Evolutionary conservation across 345 rosid genomes (phyloP).

Genomic region (Carallia pectinifolia): DNA sequence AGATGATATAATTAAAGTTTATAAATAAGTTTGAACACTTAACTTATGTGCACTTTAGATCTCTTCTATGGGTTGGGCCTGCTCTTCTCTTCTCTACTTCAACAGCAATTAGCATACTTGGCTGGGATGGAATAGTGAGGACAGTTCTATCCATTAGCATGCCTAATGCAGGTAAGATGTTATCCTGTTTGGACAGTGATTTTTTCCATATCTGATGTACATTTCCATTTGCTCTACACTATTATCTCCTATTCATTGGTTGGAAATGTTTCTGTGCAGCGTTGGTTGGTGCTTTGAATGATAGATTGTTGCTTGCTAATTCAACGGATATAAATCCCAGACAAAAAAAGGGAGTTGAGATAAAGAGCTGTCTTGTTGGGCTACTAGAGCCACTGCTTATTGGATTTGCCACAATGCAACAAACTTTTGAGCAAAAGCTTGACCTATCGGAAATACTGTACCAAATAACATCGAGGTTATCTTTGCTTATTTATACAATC

Average conservation of each 20-base stretch:
- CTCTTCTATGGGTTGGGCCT: constrained; percentile 97
- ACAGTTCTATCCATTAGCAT: constrained; percentile 77
- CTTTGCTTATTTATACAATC: constrained; percentile 12
- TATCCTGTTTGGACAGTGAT: constrained; percentile 11
- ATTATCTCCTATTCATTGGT: constrained; percentile 18
- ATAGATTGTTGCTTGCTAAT: constrained; percentile 74
- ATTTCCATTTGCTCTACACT: constrained; percentile 7
- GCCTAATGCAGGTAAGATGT: constrained; percentile 76
- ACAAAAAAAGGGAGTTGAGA: constrained; percentile 82
- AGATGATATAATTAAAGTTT: constrained; percentile 6
- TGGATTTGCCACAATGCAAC: constrained; percentile 99
- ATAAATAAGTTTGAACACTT: constrained; percentile 40
- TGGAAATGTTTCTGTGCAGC: constrained; percentile 46
- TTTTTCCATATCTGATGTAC: neutral
- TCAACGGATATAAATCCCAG: constrained; percentile 86
- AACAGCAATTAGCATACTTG: constrained; percentile 77
- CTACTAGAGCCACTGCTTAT: constrained; percentile 96
- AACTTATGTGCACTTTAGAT: constrained; percentile 72
- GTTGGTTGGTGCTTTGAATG: constrained; percentile 88
- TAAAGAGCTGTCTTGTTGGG: constrained; percentile 92
- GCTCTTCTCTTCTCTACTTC: constrained; percentile 93
- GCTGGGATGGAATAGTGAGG: constrained; percentile 97
- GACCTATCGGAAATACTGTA: constrained; percentile 85
- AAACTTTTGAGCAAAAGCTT: constrained; percentile 84
- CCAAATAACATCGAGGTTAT: constrained; percentile 91